Conservation (phyloP, 2,329 filamentous ascomycete species). For the Pseudogymnoascus sp. region DNA sequence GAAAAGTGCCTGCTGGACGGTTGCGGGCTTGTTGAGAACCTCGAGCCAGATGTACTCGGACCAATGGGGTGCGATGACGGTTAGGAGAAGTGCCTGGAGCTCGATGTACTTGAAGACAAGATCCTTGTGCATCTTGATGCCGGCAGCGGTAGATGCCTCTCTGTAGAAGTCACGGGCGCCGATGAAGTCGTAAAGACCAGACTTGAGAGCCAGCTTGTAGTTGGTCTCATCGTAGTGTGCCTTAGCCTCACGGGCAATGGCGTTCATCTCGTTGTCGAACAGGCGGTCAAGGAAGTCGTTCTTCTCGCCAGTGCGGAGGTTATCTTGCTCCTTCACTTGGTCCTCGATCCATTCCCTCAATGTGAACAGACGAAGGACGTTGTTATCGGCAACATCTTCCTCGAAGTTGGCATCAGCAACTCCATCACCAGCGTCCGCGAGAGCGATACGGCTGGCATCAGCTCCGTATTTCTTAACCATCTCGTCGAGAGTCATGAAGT, state of each 20-base stretch:
- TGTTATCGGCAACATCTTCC: conserved; percentile 86
- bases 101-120: conserved; percentile 74
- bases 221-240: conserved; percentile 71
- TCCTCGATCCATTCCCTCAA: conserved; percentile 91
- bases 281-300: conserved; percentile 77
- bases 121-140: conserved; percentile 79
- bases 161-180: conserved; percentile 84
- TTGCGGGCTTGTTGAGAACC: conserved; percentile 66
- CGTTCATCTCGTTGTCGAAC: conserved; percentile 90
- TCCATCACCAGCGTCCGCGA: conserved; percentile 90
- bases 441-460: conserved; percentile 81
- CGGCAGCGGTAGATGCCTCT: conserved; percentile 66
- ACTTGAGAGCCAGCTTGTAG: conserved; percentile 82
- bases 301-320: conserved; percentile 66
- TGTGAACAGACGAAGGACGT: conserved; percentile 73
- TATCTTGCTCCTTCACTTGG: conserved; percentile 58
- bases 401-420: conserved; percentile 97
- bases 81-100: conserved; percentile 73
- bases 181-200: conserved; percentile 84
- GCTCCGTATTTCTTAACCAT: conserved; percentile 88
- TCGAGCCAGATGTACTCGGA: conserved; percentile 91
- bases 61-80: conserved; percentile 87
- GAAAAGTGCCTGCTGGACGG: conserved; percentile 72
- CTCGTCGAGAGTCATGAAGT: conserved; percentile 87
- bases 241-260: conserved; percentile 67